These are phyloP conservation scores for Xylariaceae sp. DNA, from an alignment of 2,329 filamentous ascomycete species.

Conservation along the genomic window DNA sequence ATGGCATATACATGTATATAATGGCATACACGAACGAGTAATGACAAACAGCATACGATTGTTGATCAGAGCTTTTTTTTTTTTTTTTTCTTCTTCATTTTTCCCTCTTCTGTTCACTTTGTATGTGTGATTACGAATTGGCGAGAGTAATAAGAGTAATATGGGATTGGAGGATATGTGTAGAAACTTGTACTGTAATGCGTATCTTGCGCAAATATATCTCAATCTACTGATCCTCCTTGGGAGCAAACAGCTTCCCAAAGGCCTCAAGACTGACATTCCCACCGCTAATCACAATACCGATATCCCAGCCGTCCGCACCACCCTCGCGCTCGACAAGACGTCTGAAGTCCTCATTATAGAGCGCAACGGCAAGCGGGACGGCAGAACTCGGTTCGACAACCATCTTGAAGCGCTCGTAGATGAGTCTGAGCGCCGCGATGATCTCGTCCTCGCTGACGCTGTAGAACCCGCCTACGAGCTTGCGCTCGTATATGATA, in stretches of 20 bases:
- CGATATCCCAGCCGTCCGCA: conserved; percentile 66
- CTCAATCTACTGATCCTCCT: conserved; percentile 5
- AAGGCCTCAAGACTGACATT: conserved; percentile 53
- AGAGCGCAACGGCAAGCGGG: conserved; percentile 75
- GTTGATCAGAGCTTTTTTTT: no score
- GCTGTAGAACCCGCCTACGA: conserved; percentile 64
- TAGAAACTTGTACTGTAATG: no score
- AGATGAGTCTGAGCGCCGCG: conserved; percentile 66
- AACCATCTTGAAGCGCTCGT: conserved; percentile 85
- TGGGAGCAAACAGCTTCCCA: conserved; percentile 42
- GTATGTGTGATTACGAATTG: no score
- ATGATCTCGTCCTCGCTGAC: conserved; percentile 81
- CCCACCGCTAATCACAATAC: conserved; percentile 55
- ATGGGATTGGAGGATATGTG: no score
- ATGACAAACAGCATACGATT: no score
- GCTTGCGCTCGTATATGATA: conserved; percentile 64
- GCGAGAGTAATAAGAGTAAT: no score
- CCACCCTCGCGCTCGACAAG: conserved; percentile 67
- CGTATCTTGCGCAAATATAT: background rate
- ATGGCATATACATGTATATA: background rate
- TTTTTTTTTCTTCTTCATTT: background rate
- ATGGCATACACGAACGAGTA: background rate
- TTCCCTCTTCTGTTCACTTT: no score
- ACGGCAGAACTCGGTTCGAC: conserved; percentile 86
- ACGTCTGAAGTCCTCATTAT: conserved; percentile 73